Evolutionary conservation across 495 filamentous ascomycete genomes (phyloP).

Genomic region (Aspergillus leporis): DNA sequence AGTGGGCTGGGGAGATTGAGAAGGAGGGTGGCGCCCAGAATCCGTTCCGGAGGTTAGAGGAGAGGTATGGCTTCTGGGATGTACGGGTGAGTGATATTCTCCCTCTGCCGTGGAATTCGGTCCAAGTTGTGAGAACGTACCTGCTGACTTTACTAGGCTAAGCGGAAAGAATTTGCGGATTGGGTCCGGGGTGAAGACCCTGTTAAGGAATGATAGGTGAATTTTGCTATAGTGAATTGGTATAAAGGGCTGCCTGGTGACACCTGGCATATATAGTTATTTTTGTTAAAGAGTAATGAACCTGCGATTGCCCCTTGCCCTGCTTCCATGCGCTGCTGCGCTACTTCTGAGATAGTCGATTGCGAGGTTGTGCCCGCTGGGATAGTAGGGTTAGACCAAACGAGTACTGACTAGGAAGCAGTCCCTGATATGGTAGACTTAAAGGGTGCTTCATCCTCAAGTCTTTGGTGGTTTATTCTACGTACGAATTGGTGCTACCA

Average conservation of each 20-base stretch:
- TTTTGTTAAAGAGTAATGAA: not conserved
- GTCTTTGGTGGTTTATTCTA: too few relatives aligned
- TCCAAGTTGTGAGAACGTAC: not conserved
- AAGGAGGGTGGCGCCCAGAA: constrained; percentile 56
- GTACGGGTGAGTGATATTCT: constrained; percentile 58
- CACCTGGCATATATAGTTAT: not conserved
- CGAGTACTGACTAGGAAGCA: too few relatives aligned
- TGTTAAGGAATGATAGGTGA: constrained; percentile 16
- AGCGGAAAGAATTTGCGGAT: constrained; percentile 73
- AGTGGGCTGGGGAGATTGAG: constrained; percentile 83
- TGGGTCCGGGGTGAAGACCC: constrained; percentile 58
- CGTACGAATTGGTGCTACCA: too few relatives aligned
- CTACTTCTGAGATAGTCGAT: too few relatives aligned
- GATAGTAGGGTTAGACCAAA: too few relatives aligned
- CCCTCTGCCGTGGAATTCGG: constrained; percentile 15
- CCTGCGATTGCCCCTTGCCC: too few relatives aligned
- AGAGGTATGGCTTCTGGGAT: constrained; percentile 67
- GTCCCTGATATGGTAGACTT: too few relatives aligned
- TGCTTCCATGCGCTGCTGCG: too few relatives aligned
- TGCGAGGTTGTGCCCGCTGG: too few relatives aligned
- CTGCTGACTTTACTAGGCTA: constrained; percentile 51
- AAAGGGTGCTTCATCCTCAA: too few relatives aligned
- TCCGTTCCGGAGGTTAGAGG: constrained; percentile 56
- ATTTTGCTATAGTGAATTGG: not conserved
- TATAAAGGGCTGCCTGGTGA: not conserved